A percentile compares a stretch with the other conserved stretches of the same genome.
These are phyloP conservation scores for Melampsora americana DNA, from an alignment of 1,284 basidiomycete genomes.

Conservation along the genomic window DNA sequence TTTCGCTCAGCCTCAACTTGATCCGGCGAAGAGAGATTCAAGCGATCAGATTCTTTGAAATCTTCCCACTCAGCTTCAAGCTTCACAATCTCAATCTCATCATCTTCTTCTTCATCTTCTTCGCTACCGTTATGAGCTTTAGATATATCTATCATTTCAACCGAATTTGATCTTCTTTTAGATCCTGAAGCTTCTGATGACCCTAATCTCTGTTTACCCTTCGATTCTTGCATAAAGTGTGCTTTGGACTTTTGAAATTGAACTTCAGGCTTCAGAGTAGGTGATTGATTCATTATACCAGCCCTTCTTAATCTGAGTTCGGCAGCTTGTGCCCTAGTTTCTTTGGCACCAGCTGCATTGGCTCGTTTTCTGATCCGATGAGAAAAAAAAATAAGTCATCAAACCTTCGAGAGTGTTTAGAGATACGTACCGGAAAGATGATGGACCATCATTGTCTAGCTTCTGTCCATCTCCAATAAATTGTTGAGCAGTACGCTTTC, in stretches of 20 bases:
- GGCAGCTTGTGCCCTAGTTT: conserved; percentile 23
- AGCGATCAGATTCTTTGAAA: neutral
- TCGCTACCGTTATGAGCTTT: neutral
- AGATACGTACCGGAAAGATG: conserved; percentile 18
- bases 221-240: too few species aligned
- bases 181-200: too few species aligned
- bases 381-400: neutral
- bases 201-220: too few species aligned
- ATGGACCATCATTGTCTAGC: conserved; percentile 11
- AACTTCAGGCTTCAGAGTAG: too few species aligned
- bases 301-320: conserved; percentile 13
- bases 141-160: too few species aligned
- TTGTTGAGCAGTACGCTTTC: neutral
- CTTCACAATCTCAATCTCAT: conserved; percentile 14
- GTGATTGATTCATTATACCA: neutral
- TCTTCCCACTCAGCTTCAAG: conserved; percentile 28
- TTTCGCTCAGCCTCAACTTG: conserved; percentile 6
- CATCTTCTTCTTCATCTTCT: neutral
- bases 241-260: too few species aligned
- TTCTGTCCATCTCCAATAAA: conserved; percentile 32
- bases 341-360: conserved; percentile 29
- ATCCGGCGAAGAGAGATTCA: too few species aligned
- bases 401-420: neutral
- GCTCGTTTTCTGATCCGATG: conserved; percentile 15
- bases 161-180: too few species aligned